Percentiles rank a stretch among this genome's conserved stretches.
Evolutionary conservation across 495 filamentous ascomycete genomes (phyloP).

Genomic region (Durotheca rogersii): DNA sequence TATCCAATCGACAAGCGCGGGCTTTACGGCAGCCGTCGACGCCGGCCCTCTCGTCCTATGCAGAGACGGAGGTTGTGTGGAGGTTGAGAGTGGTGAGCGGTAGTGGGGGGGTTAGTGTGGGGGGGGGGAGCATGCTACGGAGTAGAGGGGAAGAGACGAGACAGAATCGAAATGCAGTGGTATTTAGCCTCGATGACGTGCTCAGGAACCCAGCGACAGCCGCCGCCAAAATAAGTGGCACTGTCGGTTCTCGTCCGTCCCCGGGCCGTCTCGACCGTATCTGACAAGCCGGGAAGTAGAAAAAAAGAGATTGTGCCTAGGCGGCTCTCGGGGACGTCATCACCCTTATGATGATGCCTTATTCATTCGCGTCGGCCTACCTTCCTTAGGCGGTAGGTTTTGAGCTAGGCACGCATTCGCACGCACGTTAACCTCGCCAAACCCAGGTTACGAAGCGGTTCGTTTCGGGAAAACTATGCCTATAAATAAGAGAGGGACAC

Average conservation of each 20-base stretch:
- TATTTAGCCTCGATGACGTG: constrained; percentile 51
- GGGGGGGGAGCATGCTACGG: too few species aligned
- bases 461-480: too few species aligned
- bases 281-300: constrained; percentile 2
- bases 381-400: neutral
- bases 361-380: constrained; percentile 11
- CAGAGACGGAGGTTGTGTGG: too few species aligned
- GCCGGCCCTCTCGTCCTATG: too few species aligned
- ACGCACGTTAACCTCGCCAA: too few species aligned
- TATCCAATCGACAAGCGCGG: too few species aligned
- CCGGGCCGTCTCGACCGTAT: constrained; percentile 8
- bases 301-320: too few species aligned
- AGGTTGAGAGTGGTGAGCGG: too few species aligned
- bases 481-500: too few species aligned
- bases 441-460: neutral
- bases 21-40: too few species aligned
- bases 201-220: constrained; percentile 39
- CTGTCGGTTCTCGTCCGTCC: constrained; percentile 24
- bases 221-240: constrained; percentile 6
- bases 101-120: too few species aligned
- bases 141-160: constrained; percentile 10
- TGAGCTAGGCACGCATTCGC: neutral
- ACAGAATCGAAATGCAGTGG: constrained; percentile 16
- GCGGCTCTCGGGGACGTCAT: constrained; percentile 28
- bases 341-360: constrained; percentile 26